These are phyloP conservation scores for Talaromyces sp. DNA, from an alignment of 2,329 filamentous ascomycete genomes.

Conservation along the genomic window DNA sequence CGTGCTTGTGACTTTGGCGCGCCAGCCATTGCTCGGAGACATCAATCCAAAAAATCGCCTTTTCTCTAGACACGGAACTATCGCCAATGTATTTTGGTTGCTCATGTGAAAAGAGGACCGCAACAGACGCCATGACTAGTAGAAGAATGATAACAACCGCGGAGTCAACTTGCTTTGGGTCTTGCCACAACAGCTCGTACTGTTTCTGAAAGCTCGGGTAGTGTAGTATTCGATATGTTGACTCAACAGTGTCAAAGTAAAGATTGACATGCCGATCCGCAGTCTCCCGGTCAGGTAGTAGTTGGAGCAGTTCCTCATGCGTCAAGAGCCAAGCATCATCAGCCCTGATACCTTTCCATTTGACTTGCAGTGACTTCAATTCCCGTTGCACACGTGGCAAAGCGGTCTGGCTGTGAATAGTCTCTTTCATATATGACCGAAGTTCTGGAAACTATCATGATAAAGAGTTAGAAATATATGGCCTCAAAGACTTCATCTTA, in stretches of 20 bases:
- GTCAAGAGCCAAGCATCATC: conserved; percentile 3
- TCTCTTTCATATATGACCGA: conserved; percentile 21
- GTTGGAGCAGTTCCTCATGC: conserved; percentile 16
- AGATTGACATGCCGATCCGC: conserved; percentile 19
- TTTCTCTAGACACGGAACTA: conserved; percentile 18
- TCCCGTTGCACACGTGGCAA: conserved; percentile 20
- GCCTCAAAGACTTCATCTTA: not conserved
- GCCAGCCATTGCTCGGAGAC: conserved; percentile 19
- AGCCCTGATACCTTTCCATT: conserved; percentile 18
- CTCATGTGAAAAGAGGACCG: conserved; percentile 12
- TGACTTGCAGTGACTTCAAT: conserved; percentile 19
- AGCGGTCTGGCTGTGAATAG: conserved; percentile 19
- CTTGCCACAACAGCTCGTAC: conserved; percentile 19
- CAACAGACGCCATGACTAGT: conserved; percentile 20
- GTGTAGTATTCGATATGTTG: conserved; percentile 22
- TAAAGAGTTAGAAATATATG: not conserved
- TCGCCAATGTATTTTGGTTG: conserved; percentile 19
- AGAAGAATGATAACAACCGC: conserved; percentile 20
- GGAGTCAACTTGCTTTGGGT: conserved; percentile 15
- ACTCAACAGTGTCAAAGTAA: conserved; percentile 24
- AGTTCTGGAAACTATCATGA: conserved; percentile 20
- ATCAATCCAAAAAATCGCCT: conserved; percentile 19
- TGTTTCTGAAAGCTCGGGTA: conserved; percentile 21
- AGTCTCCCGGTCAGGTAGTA: conserved; percentile 20
- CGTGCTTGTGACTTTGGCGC: conserved; percentile 47